Evolutionary conservation across 345 rosid species (phyloP).

Genomic region (Abelmoschus esculentus): DNA sequence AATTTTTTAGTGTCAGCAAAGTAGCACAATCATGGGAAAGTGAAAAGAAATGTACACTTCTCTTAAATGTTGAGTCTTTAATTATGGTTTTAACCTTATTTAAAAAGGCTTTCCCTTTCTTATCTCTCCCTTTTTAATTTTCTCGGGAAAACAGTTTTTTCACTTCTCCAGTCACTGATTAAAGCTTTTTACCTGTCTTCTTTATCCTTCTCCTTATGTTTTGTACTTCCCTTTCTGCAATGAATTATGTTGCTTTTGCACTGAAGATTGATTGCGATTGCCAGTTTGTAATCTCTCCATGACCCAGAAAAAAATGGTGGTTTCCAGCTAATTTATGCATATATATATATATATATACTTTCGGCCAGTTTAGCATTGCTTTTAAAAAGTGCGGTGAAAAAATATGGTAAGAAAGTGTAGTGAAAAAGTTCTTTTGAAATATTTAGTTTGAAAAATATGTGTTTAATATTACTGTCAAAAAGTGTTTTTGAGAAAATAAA

Average conservation of each 20-base stretch:
- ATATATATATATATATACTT: too few relatives aligned
- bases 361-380: too few relatives aligned
- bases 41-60: not conserved
- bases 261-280: conserved; percentile 4
- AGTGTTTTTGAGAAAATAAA: too few relatives aligned
- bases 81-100: conserved; percentile 3
- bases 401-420: too few relatives aligned
- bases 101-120: conserved; percentile 4
- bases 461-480: too few relatives aligned
- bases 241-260: not conserved
- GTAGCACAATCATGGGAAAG: conserved; percentile 8
- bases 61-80: conserved; percentile 4
- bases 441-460: too few relatives aligned
- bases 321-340: conserved; percentile 1
- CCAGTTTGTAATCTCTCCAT: conserved; percentile 4
- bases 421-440: too few relatives aligned
- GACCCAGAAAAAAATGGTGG: not conserved
- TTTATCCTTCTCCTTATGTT: not conserved
- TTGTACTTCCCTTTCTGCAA: not conserved
- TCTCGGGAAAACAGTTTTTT: not conserved
- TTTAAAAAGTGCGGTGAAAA: too few relatives aligned
- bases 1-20: not conserved
- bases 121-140: not conserved
- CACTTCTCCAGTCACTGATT: not conserved
- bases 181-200: not conserved